Evolutionary conservation across 164 flowering plant genomes (phyloP).

Genomic region (Kalanchoe fedtschenkoi): DNA sequence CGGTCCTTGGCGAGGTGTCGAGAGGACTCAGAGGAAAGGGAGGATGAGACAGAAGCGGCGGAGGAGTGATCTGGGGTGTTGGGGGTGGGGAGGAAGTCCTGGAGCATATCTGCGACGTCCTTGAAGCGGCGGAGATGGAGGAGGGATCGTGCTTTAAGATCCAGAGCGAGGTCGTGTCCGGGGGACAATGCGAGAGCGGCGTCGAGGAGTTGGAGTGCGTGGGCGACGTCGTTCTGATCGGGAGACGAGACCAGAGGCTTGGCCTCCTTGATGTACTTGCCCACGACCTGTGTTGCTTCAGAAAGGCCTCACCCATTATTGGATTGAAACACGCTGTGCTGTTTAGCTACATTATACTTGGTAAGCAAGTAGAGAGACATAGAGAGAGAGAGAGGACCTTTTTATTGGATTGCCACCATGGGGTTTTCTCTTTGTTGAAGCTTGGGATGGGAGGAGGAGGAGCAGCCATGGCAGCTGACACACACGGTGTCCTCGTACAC

Average conservation of each 20-base stretch:
- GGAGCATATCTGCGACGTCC: constrained; percentile 7
- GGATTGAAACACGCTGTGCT: too few relatives aligned
- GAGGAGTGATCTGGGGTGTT: neutral
- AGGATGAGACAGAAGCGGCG: neutral
- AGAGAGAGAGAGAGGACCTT: too few relatives aligned
- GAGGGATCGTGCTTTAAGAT: neutral
- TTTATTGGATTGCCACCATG: constrained; percentile 1
- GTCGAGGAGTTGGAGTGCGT: constrained; percentile 4
- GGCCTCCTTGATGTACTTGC: neutral
- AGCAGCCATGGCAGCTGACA: constrained; percentile 4
- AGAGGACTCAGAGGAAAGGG: neutral
- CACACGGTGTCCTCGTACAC: too few relatives aligned
- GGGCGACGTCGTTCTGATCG: constrained; percentile 2
- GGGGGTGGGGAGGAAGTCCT: constrained; percentile 1
- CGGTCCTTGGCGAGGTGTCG: neutral
- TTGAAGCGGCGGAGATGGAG: constrained; percentile 5
- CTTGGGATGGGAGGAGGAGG: neutral
- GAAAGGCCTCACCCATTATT: too few relatives aligned
- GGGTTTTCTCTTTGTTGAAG: neutral
- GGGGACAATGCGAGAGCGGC: constrained; percentile 4
- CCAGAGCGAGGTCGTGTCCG: constrained; percentile 3
- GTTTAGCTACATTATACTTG: too few relatives aligned
- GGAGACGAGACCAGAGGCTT: neutral
- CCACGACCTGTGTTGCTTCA: neutral
- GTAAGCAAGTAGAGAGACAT: too few relatives aligned